These are phyloP conservation scores for Phallus indusiatus DNA, from an alignment of 768 basidiomycete genomes.

Conservation along the genomic window DNA sequence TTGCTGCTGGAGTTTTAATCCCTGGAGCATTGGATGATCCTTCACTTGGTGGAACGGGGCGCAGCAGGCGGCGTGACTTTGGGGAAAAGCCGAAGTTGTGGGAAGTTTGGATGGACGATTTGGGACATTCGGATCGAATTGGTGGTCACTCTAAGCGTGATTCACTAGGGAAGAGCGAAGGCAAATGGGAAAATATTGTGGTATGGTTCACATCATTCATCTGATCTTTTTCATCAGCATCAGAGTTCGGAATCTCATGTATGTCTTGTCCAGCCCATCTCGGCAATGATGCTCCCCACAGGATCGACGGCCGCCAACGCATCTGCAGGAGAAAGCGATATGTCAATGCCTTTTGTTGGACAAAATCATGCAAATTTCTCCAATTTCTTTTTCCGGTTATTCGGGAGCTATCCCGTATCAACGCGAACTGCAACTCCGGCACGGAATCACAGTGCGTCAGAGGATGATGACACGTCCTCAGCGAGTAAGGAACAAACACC, in stretches of 20 bases:
- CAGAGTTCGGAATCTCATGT: not conserved
- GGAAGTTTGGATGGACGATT: constrained; percentile 9
- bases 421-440: not conserved
- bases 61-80: constrained; percentile 7
- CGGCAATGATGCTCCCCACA: not conserved
- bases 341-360: too few relatives aligned
- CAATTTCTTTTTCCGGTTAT: not conserved
- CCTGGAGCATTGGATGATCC: constrained; percentile 9
- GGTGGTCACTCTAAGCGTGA: not conserved
- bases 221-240: not conserved
- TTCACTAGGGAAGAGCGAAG: constrained; percentile 1
- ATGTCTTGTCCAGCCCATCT: not conserved
- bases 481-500: not conserved
- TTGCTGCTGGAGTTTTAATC: constrained; percentile 7
- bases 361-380: not conserved
- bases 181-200: constrained; percentile 6
- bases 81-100: constrained; percentile 10
- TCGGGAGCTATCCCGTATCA: not conserved
- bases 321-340: not conserved
- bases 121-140: not conserved
- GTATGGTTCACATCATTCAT: not conserved
- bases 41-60: not conserved
- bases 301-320: not conserved
- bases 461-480: not conserved
- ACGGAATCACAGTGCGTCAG: not conserved